Evolutionary conservation across 768 basidiomycete genomes (phyloP).

Genomic region (Rubroboletus pulcherrimus): DNA sequence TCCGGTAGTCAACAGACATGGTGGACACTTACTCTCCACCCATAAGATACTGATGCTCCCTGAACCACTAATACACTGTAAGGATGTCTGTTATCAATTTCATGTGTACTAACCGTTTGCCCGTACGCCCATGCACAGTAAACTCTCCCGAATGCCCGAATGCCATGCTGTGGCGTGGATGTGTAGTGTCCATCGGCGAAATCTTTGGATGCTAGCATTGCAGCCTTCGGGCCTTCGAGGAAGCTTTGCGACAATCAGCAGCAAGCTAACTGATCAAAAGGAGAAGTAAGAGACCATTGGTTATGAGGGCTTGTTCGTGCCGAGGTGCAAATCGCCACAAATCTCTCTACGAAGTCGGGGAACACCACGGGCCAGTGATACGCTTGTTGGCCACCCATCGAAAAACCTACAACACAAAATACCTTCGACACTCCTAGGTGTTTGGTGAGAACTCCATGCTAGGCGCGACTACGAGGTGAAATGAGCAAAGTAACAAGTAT

Average conservation of each 20-base stretch:
- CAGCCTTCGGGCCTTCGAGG: slow-evolving; percentile 57
- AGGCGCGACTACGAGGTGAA: slow-evolving; percentile 41
- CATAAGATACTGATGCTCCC: slow-evolving; percentile 43
- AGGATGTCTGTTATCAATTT: not conserved
- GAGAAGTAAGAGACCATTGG: slow-evolving; percentile 38
- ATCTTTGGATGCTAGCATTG: slow-evolving; percentile 51
- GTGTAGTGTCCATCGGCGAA: slow-evolving; percentile 54
- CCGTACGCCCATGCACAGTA: slow-evolving; percentile 62
- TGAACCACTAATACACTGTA: slow-evolving; percentile 45
- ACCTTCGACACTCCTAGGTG: slow-evolving; percentile 12
- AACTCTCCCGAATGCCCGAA: slow-evolving; percentile 55
- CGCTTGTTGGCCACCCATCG: slow-evolving; percentile 59
- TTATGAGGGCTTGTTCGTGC: slow-evolving; percentile 55
- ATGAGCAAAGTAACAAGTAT: not conserved
- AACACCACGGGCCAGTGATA: slow-evolving; percentile 59
- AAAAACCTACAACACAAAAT: slow-evolving; percentile 43
- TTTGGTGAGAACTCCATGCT: slow-evolving; percentile 47
- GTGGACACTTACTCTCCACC: slow-evolving; percentile 35
- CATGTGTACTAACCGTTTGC: slow-evolving; percentile 41
- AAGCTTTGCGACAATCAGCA: slow-evolving; percentile 38
- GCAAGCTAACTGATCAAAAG: not conserved
- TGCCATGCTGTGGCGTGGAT: slow-evolving; percentile 42
- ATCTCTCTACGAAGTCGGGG: slow-evolving; percentile 53
- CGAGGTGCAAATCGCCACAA: slow-evolving; percentile 45
- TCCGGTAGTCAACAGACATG: not conserved